A percentile compares a stretch with the other conserved stretches of the same genome.
phyloP scores from a whole-genome alignment of 78 protist genomes.

The Monosiga brevicollis region DNA sequence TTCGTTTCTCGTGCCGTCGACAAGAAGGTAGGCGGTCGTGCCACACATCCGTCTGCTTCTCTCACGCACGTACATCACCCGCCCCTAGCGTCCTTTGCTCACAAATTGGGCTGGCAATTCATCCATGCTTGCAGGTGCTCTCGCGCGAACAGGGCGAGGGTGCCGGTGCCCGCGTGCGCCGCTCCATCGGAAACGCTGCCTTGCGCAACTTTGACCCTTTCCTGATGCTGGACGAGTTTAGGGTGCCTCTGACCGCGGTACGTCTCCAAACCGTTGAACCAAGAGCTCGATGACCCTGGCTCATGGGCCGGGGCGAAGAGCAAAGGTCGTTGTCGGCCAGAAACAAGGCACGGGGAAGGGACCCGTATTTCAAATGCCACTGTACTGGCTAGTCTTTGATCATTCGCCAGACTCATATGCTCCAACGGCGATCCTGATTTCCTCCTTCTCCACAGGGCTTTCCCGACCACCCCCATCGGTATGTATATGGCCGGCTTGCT shows the following conservation, averaged over 20 bases:
- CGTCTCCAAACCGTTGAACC: not conserved
- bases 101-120: no score
- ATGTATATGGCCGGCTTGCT: no score
- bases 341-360: not conserved
- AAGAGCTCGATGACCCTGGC: not conserved
- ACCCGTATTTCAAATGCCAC: not conserved
- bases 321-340: no score
- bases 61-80: no score
- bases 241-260: not conserved
- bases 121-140: not conserved
- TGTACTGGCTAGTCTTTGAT: not conserved
- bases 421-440: not conserved
- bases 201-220: constrained; percentile 10
- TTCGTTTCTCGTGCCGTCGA: no score
- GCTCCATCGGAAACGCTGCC: not conserved
- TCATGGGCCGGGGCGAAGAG: not conserved
- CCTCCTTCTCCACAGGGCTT: not conserved
- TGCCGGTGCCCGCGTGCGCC: not conserved
- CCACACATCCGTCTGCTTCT: no score
- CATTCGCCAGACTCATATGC: not conserved
- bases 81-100: no score
- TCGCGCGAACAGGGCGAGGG: constrained; percentile 1
- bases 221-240: constrained; percentile 14
- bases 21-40: no score
- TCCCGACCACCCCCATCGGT: constrained; percentile 59